Evolutionary conservation across 1,284 basidiomycete genomes (phyloP).

Genomic region (Rhizoctonia solani): DNA sequence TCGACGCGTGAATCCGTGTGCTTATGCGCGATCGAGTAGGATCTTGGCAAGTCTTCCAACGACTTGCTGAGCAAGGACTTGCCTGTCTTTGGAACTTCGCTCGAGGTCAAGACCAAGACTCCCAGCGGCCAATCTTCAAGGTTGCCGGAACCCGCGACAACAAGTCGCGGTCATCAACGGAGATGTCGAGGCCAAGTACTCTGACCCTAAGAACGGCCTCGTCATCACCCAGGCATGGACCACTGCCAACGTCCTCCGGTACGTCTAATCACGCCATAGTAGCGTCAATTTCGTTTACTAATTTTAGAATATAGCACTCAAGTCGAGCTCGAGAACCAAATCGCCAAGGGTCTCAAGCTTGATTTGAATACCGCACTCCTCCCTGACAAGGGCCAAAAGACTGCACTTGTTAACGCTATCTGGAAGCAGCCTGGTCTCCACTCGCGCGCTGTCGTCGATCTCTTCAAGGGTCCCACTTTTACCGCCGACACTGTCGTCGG

Average conservation of each 20-base stretch:
- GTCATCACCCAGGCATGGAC: conserved; percentile 95
- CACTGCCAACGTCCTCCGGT: conserved; percentile 84
- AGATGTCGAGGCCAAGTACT: conserved; percentile 91
- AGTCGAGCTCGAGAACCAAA: conserved; percentile 96
- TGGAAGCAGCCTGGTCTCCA: conserved; percentile 98
- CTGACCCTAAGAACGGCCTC: conserved; percentile 86
- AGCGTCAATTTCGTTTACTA: not conserved
- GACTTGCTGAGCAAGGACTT: conserved; percentile 96
- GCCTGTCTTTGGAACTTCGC: conserved; percentile 75
- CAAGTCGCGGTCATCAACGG: conserved; percentile 74
- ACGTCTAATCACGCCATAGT: conserved; percentile 1
- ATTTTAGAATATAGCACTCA: conserved; percentile 55
- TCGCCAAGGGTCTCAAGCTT: conserved; percentile 97
- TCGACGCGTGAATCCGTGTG: conserved; percentile 18
- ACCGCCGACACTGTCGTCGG: conserved; percentile 95
- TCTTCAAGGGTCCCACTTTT: conserved; percentile 98
- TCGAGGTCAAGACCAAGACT: conserved; percentile 95
- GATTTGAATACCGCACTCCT: conserved; percentile 85
- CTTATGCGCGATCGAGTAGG: conserved; percentile 53
- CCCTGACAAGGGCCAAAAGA: conserved; percentile 83
- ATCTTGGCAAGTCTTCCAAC: conserved; percentile 96
- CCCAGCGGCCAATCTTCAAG: conserved; percentile 89
- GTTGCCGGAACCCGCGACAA: conserved; percentile 76
- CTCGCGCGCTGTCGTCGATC: conserved; percentile 87
- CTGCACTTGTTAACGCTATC: conserved; percentile 76